These are phyloP conservation scores for Rubroboletus pulcherrimus DNA, from an alignment of 768 basidiomycete genomes.

Conservation along the genomic window DNA sequence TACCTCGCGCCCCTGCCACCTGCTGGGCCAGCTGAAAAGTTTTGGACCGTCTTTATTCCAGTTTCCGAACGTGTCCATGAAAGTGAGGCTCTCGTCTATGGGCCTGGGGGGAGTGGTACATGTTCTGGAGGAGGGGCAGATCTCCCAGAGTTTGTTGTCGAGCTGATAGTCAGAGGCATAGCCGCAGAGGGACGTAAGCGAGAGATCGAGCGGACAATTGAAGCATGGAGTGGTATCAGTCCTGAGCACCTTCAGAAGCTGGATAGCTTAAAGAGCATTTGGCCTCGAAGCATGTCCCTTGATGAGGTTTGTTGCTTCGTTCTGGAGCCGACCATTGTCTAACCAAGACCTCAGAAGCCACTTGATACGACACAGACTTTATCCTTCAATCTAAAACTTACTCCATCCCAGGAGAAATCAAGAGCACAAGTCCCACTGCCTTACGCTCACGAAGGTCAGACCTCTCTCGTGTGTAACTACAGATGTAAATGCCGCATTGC, in stretches of 20 bases:
- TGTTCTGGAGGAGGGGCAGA: conserved; percentile 32
- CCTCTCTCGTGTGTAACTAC: neutral
- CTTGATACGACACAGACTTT: conserved; percentile 63
- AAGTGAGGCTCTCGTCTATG: conserved; percentile 58
- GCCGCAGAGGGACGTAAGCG: conserved; percentile 45
- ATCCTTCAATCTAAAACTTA: conserved; percentile 88
- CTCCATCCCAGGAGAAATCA: conserved; percentile 73
- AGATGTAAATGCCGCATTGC: conserved; percentile 1
- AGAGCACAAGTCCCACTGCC: conserved; percentile 84
- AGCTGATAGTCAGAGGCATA: conserved; percentile 50
- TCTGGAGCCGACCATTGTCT: neutral
- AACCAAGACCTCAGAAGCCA: conserved; percentile 27
- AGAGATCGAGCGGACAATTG: conserved; percentile 56
- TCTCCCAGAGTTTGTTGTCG: conserved; percentile 53
- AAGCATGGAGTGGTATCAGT: conserved; percentile 51
- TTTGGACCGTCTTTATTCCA: conserved; percentile 76
- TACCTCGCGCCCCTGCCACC: conserved; percentile 75
- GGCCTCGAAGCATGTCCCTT: conserved; percentile 32
- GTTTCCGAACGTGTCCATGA: conserved; percentile 60
- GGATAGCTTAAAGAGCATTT: conserved; percentile 48
- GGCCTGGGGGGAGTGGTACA: conserved; percentile 48
- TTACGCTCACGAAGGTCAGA: conserved; percentile 78
- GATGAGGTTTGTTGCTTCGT: conserved; percentile 30
- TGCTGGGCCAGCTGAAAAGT: conserved; percentile 57
- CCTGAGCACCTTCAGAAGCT: conserved; percentile 51